Conservation (phyloP, 2,329 filamentous ascomycete species). For the Clarireedia paspali region DNA sequence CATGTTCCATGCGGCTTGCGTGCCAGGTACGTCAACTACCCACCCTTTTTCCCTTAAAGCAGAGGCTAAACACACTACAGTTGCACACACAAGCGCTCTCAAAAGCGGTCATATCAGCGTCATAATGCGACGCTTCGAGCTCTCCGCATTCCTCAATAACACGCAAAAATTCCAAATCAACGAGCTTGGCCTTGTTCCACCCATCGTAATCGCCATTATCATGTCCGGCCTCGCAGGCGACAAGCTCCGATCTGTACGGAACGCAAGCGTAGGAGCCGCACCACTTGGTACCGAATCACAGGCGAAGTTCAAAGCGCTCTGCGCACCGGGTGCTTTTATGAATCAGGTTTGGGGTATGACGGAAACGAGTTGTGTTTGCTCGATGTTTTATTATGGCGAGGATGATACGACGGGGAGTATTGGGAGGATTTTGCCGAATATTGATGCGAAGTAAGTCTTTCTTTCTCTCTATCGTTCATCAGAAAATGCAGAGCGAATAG, state of each 20-base stretch:
- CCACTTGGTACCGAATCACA: slow-evolving; percentile 36
- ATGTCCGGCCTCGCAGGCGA: slow-evolving; percentile 16
- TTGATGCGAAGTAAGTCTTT: slow-evolving; percentile 25
- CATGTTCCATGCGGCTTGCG: slow-evolving; percentile 56
- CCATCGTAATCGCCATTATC: slow-evolving; percentile 60
- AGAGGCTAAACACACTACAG: slow-evolving; percentile 36
- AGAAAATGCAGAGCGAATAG: no score
- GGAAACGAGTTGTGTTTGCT: slow-evolving; percentile 30
- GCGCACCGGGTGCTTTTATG: slow-evolving; percentile 35
- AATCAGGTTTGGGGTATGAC: slow-evolving; percentile 48
- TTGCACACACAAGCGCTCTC: slow-evolving; percentile 50
- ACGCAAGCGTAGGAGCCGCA: slow-evolving; percentile 41
- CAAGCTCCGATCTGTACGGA: slow-evolving; percentile 48
- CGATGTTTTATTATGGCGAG: slow-evolving; percentile 34
- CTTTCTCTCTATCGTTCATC: neutral
- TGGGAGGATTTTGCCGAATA: slow-evolving; percentile 36
- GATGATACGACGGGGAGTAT: slow-evolving; percentile 44
- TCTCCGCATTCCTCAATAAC: slow-evolving; percentile 59
- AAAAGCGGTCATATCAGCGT: slow-evolving; percentile 15
- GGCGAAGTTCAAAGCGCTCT: slow-evolving; percentile 33
- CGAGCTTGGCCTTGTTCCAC: slow-evolving; percentile 60
- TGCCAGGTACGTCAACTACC: slow-evolving; percentile 42
- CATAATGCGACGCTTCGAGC: slow-evolving; percentile 72
- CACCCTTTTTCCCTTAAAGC: neutral
- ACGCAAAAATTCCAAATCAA: slow-evolving; percentile 63